These are phyloP conservation scores for Rhizopogon vesiculosus DNA, from an alignment of 768 basidiomycete genomes.

Conservation along the genomic window DNA sequence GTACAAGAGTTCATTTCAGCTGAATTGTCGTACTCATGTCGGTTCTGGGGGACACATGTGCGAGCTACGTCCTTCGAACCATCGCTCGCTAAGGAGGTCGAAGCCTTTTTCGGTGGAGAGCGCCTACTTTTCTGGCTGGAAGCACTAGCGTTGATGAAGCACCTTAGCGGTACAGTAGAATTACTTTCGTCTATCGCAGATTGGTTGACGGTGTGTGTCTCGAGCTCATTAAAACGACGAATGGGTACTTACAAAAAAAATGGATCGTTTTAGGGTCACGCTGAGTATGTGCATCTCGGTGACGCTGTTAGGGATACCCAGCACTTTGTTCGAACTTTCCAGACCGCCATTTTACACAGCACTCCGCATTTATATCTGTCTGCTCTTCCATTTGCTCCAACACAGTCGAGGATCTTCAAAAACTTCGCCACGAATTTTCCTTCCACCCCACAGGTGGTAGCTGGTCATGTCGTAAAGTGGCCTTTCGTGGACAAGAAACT, in stretches of 20 bases:
- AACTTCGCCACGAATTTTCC: background rate
- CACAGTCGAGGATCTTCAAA: constrained; percentile 1
- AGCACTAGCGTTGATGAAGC: background rate
- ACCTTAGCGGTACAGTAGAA: background rate
- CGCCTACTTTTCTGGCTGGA: constrained; percentile 6
- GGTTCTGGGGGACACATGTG: constrained; percentile 8
- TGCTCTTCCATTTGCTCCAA: constrained; percentile 22
- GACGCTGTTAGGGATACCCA: background rate
- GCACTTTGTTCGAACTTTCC: background rate
- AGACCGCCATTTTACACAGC: background rate
- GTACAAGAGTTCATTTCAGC: constrained; percentile 3
- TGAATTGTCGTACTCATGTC: constrained; percentile 7
- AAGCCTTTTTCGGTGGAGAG: background rate
- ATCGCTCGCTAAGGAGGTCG: background rate
- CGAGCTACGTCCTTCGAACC: background rate
- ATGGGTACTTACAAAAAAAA: no score
- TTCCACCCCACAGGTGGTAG: background rate
- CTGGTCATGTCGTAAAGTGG: background rate
- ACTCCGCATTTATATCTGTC: constrained; percentile 28
- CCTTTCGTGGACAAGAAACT: background rate
- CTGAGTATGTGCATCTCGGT: background rate
- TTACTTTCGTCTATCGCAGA: background rate
- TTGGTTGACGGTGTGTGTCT: background rate
- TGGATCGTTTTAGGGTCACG: no score
- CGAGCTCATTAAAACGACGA: no score